Base-by-base conservation (phyloP, 2,329 filamentous ascomycete species). In the Fusarium bactridioides region DNA sequence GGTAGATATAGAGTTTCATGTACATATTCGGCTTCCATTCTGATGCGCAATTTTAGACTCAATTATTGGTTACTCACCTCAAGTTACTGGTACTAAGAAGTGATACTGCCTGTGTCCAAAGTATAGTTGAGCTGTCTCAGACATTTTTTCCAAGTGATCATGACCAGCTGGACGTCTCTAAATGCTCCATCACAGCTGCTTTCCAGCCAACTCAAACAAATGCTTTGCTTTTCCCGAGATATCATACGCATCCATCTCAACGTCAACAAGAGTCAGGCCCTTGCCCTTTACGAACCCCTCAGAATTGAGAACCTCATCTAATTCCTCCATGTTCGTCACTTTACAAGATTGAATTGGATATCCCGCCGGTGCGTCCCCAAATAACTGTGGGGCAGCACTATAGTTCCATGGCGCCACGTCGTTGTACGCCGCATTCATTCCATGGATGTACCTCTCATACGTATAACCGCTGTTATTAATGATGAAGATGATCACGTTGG, bases 391-490 rank as follows among this genome's bases (percentile, higher is more conserved):
- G 0, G 40, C 58, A 21, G 33, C 41, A 21, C 66, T 63, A 3
- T 69, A 69, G 23, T 69, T 40, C 67, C 67, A 70, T 1, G 65
- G 47, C 15, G 64, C 65, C 4, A 69, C 35, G 4, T 69, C 54
- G 1, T 69, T 70, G 4, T 70, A 70, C 10, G 29, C 23, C 18
- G 31, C 37, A 2, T 60, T 25, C 58, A 64, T 64, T 4, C 67
- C 67, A 10, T 69, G 67, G 4, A 70, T 69, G 1, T 60, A 64
- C 2, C 67, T 50, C 23, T 69, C 67, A 33, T 54, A 58, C 0
- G 67, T 69, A 7, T 69, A 69, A 0, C 59, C 65, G 3, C 37
- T 23, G 13, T 69, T 69, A 3, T 69, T 69, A 0, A 69, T 31
- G 2, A 69, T 55, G 1, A 69, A 69, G 8, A 69, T 45, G 1